phyloP scores from a whole-genome alignment of 768 basidiomycete genomes.

The Psilocybe azurescens region DNA sequence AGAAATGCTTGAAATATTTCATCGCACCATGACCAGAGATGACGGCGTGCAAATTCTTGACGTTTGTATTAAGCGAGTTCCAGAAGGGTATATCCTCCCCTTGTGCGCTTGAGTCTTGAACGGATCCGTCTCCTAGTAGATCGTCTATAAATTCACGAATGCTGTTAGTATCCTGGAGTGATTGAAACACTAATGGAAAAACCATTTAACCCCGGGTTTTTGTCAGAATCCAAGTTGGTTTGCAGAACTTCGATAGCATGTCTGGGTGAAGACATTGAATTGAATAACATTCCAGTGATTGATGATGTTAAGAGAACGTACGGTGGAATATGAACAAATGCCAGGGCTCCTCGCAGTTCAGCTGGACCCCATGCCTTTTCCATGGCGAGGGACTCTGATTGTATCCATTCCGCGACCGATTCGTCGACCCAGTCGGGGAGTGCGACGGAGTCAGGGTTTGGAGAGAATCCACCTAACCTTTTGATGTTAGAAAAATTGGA shows the following conservation, averaged over 20 bases:
- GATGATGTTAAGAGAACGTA: constrained; percentile 31
- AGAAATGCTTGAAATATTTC: neutral
- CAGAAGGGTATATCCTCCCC: constrained; percentile 68
- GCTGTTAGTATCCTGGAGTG: neutral
- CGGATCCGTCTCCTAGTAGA: constrained; percentile 57
- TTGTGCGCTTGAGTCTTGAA: constrained; percentile 53
- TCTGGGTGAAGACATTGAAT: constrained; percentile 21
- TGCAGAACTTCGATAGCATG: constrained; percentile 45
- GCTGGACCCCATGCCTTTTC: constrained; percentile 61
- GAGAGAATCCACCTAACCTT: constrained; percentile 53
- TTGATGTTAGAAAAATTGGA: neutral
- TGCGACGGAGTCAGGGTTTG: constrained; percentile 42
- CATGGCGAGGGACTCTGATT: constrained; percentile 57
- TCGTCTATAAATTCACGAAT: constrained; percentile 49
- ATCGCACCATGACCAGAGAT: constrained; percentile 72
- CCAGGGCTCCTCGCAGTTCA: constrained; percentile 58
- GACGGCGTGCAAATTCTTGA: constrained; percentile 70
- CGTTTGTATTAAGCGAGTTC: constrained; percentile 58
- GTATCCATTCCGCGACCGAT: constrained; percentile 66
- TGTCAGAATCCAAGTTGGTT: constrained; percentile 32
- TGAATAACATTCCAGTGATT: neutral
- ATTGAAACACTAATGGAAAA: neutral
- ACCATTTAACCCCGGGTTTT: constrained; percentile 52
- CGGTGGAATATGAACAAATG: constrained; percentile 82
- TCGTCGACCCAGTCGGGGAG: constrained; percentile 69